These are phyloP conservation scores for Xanthoparmelia taractica DNA, from an alignment of 495 filamentous ascomycete species.

Conservation along the genomic window DNA sequence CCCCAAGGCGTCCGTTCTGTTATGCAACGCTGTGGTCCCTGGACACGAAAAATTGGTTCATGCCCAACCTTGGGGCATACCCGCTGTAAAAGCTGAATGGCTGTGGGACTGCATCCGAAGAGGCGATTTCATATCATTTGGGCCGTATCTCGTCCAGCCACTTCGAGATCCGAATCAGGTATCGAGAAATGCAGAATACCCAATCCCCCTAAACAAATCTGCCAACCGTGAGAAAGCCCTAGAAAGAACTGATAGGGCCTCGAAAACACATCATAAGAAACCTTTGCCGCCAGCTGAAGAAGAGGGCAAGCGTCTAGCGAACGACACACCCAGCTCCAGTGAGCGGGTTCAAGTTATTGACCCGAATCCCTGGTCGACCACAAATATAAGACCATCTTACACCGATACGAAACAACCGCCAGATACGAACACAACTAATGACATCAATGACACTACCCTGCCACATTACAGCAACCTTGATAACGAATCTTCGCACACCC, in stretches of 20 bases:
- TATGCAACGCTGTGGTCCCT: slow-evolving; percentile 54
- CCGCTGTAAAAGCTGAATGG: slow-evolving; percentile 73
- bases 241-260: neutral
- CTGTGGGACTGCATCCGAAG: slow-evolving; percentile 68
- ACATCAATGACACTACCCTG: neutral
- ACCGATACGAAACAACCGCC: neutral
- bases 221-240: neutral
- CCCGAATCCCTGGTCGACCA: neutral
- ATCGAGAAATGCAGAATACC: neutral
- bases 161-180: slow-evolving; percentile 16
- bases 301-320: neutral
- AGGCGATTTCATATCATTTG: slow-evolving; percentile 46
- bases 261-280: neutral
- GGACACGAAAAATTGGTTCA: slow-evolving; percentile 70
- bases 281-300: neutral
- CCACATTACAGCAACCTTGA: slow-evolving; percentile 5
- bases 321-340: neutral
- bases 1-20: slow-evolving; percentile 54
- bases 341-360: neutral
- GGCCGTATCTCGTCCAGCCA: slow-evolving; percentile 37
- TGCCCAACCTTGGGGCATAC: slow-evolving; percentile 63
- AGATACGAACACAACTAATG: neutral
- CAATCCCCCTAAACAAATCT: neutral
- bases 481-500: slow-evolving; percentile 12
- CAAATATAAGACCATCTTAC: neutral